Conservation (phyloP, 2,329 filamentous ascomycete genomes). For the Fusarium acutatum region DNA sequence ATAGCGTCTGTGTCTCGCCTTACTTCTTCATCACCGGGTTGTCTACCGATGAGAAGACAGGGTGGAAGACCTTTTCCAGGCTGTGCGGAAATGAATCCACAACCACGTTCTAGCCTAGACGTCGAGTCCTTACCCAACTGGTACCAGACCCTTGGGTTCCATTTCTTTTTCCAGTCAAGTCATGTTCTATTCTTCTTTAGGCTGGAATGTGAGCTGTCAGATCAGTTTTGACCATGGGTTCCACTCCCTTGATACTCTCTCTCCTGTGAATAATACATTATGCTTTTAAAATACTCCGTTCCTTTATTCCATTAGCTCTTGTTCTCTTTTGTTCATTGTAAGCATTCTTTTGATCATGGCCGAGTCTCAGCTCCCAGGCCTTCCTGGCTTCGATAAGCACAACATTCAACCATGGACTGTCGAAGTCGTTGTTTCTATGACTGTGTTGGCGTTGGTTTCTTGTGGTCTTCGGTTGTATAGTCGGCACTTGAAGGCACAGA, state of each 20-base stretch:
- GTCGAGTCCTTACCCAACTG: not conserved
- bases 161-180: not conserved
- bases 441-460: slow-evolving; percentile 49
- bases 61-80: not conserved
- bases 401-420: slow-evolving; percentile 55
- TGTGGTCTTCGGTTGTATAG: slow-evolving; percentile 53
- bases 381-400: slow-evolving; percentile 35
- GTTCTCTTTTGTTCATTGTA: not conserved
- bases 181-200: not conserved
- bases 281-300: not conserved
- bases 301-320: not conserved
- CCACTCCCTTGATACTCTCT: not conserved
- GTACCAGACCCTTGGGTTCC: not conserved
- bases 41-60: not conserved
- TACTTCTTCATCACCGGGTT: not conserved
- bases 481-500: slow-evolving; percentile 52
- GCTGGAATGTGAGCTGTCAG: not conserved
- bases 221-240: not conserved
- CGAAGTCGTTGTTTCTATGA: slow-evolving; percentile 52
- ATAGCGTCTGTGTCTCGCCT: not conserved
- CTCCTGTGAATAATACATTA: slow-evolving; percentile 1
- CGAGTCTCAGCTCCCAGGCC: slow-evolving; percentile 33
- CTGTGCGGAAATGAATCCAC: slow-evolving; percentile 3
- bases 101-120: not conserved
- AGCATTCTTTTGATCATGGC: slow-evolving; percentile 1